These are phyloP conservation scores for Lactuca saligna DNA, from an alignment of 129 eudicot species.

Conservation along the genomic window DNA sequence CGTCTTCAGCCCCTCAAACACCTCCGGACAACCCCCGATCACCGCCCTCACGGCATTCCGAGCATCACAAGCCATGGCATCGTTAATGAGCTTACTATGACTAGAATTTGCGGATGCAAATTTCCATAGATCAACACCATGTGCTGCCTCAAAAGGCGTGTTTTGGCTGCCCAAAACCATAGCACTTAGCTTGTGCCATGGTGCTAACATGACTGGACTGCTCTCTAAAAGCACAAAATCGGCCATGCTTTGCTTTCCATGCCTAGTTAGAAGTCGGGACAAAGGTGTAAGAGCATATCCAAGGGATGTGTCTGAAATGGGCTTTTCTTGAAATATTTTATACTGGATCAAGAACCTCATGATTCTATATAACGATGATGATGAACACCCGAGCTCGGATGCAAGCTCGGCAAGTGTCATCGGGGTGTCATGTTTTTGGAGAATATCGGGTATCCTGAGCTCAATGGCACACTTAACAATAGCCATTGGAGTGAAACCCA, in stretches of 20 bases:
- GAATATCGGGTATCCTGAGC: constrained; percentile 55
- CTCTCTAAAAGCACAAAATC: constrained; percentile 37
- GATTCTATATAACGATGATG: constrained; percentile 45
- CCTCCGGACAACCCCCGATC: constrained; percentile 37
- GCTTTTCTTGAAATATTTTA: constrained; percentile 41
- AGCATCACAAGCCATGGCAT: constrained; percentile 75
- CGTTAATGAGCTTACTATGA: constrained; percentile 54
- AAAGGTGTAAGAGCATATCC: constrained; percentile 59
- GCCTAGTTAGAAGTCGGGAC: constrained; percentile 48
- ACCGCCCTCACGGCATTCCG: constrained; percentile 35
- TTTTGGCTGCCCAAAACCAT: constrained; percentile 21
- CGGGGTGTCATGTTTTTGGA: constrained; percentile 45
- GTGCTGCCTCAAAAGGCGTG: constrained; percentile 47
- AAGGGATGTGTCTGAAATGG: constrained; percentile 14
- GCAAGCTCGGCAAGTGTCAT: constrained; percentile 47
- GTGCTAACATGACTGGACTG: constrained; percentile 49
- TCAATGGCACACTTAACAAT: constrained; percentile 69
- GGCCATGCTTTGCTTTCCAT: constrained; percentile 47
- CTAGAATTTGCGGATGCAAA: constrained; percentile 35
- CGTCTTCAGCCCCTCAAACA: constrained; percentile 48
- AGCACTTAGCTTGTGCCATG: constrained; percentile 57
- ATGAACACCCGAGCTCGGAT: constrained; percentile 45
- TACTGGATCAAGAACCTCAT: constrained; percentile 68
- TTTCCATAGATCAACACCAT: constrained; percentile 58
- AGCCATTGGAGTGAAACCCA: constrained; percentile 67